Percentiles rank a stretch among this genome's conserved stretches.
Conservation (phyloP, 2,329 filamentous ascomycete genomes). For the Scedosporium apiospermum region DNA sequence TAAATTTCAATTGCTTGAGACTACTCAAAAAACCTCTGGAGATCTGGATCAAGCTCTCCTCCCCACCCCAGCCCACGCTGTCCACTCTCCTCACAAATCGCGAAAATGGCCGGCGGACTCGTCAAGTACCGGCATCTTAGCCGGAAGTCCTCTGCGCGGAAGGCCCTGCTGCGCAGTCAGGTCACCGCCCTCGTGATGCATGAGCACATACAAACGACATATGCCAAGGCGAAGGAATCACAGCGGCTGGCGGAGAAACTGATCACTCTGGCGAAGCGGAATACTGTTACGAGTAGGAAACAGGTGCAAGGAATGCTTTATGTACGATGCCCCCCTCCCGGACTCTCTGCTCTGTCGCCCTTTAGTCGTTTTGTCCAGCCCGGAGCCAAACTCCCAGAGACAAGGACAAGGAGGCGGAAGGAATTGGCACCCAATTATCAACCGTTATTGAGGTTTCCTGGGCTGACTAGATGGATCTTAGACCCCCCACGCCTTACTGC, state of each 20-base stretch:
- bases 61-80: neutral
- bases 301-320: slow-evolving; percentile 76
- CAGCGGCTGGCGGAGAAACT: slow-evolving; percentile 90
- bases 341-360: neutral
- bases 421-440: neutral
- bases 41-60: neutral
- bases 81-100: neutral
- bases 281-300: slow-evolving; percentile 71
- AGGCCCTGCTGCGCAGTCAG: slow-evolving; percentile 88
- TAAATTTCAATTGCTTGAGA: neutral
- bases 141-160: slow-evolving; percentile 76
- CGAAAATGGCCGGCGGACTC: slow-evolving; percentile 70
- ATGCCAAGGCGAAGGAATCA: slow-evolving; percentile 93
- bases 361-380: neutral
- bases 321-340: slow-evolving; percentile 42
- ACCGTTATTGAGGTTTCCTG: neutral
- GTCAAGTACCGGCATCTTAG: slow-evolving; percentile 84
- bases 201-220: slow-evolving; percentile 91
- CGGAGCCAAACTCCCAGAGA: neutral
- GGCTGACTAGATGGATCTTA: slow-evolving; percentile 20
- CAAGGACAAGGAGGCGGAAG: neutral
- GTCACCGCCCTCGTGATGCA: slow-evolving; percentile 90
- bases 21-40: neutral
- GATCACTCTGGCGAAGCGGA: slow-evolving; percentile 86
- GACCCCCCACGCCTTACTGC: slow-evolving; percentile 61